A percentile compares a stretch with the other conserved stretches of the same genome.
Evolutionary conservation across 345 rosid genomes (phyloP).

Genomic region (Populus simonii): DNA sequence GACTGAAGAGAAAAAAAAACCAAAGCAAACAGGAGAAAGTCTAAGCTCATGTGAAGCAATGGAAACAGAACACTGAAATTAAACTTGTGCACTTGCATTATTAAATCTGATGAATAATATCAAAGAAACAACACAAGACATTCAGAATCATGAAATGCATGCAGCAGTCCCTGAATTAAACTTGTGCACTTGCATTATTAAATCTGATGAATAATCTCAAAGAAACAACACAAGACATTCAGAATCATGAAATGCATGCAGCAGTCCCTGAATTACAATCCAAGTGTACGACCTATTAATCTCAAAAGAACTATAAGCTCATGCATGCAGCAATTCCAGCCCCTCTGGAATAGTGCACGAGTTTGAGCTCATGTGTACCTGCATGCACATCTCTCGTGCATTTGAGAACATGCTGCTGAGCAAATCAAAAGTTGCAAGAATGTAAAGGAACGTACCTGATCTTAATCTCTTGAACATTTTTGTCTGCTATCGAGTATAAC

Average conservation of each 20-base stretch:
- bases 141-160: not conserved
- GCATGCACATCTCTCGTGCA: not conserved
- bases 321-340: not conserved
- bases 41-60: not conserved
- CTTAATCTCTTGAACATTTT: constrained; percentile 53
- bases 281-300: not conserved
- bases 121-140: not conserved
- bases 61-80: not conserved
- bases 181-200: not conserved
- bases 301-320: not conserved
- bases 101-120: not conserved
- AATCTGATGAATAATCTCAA: not conserved
- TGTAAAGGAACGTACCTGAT: constrained; percentile 34
- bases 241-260: not conserved
- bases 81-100: not conserved
- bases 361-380: not conserved
- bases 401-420: not conserved
- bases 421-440: constrained; percentile 1
- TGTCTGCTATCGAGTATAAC: constrained; percentile 54
- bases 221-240: not conserved
- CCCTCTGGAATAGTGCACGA: not conserved
- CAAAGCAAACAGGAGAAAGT: not conserved
- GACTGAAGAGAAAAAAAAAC: constrained; percentile 30
- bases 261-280: not conserved
- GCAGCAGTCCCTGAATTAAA: not conserved